These are phyloP conservation scores for Pyrenophora seminiperda DNA, from an alignment of 2,329 filamentous ascomycete genomes.

Conservation along the genomic window DNA sequence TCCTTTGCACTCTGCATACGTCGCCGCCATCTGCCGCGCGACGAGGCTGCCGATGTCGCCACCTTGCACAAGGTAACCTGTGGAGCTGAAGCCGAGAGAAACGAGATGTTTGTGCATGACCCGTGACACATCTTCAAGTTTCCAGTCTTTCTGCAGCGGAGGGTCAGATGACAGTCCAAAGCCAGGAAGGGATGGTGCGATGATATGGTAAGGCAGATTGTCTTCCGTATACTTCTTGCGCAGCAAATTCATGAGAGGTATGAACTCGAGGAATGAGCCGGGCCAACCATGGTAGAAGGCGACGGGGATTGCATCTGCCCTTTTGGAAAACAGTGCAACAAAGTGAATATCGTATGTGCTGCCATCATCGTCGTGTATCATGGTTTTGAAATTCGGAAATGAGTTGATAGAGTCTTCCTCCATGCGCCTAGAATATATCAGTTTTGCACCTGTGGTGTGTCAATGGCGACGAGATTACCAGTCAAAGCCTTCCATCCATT, in stretches of 20 bases:
- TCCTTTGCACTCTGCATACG: slow-evolving; percentile 56
- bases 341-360: slow-evolving; percentile 57
- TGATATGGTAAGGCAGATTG: slow-evolving; percentile 61
- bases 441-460: neutral
- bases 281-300: slow-evolving; percentile 63
- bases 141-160: slow-evolving; percentile 54
- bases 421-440: slow-evolving; percentile 36
- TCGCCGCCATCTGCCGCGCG: slow-evolving; percentile 50
- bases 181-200: slow-evolving; percentile 62
- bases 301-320: slow-evolving; percentile 57
- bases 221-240: slow-evolving; percentile 56
- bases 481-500: slow-evolving; percentile 43
- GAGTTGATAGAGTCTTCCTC: slow-evolving; percentile 54
- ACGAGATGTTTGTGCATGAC: slow-evolving; percentile 60
- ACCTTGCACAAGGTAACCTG: slow-evolving; percentile 61
- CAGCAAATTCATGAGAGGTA: slow-evolving; percentile 57
- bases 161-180: slow-evolving; percentile 59
- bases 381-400: slow-evolving; percentile 57
- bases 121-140: slow-evolving; percentile 47
- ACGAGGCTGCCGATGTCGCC: slow-evolving; percentile 61
- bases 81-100: slow-evolving; percentile 56
- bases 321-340: slow-evolving; percentile 59
- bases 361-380: slow-evolving; percentile 50
- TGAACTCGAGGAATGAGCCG: slow-evolving; percentile 60
- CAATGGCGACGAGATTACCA: slow-evolving; percentile 28